These are phyloP conservation scores for Ceratocystis colombiana DNA, from an alignment of 2,329 filamentous ascomycete genomes.

Conservation along the genomic window DNA sequence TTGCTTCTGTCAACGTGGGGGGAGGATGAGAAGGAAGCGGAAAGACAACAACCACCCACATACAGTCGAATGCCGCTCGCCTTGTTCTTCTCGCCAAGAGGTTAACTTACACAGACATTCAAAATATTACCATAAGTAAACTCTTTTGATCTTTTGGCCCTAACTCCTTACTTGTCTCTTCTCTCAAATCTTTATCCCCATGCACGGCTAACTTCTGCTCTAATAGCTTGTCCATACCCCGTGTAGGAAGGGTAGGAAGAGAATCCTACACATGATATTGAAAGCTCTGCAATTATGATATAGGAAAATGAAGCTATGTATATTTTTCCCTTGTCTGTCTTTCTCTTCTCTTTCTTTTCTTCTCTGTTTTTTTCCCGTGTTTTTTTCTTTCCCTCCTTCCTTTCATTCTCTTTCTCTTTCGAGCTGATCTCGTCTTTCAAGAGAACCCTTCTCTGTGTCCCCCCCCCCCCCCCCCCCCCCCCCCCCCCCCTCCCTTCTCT, in stretches of 20 bases:
- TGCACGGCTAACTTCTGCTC: background rate
- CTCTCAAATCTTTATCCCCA: background rate
- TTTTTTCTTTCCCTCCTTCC: background rate
- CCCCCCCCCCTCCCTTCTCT: background rate
- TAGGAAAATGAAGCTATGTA: background rate
- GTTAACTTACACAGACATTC: too few relatives aligned
- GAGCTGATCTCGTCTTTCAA: background rate
- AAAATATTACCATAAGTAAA: too few relatives aligned
- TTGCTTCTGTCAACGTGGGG: too few relatives aligned
- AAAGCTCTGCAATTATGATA: conserved; percentile 14
- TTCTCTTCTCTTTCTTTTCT: conserved; percentile 1
- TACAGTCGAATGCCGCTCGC: too few relatives aligned
- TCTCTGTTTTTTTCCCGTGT: background rate
- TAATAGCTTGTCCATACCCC: background rate
- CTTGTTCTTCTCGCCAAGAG: too few relatives aligned
- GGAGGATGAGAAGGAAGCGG: too few relatives aligned
- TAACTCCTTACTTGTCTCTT: background rate
- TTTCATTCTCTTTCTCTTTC: background rate
- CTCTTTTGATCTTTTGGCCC: conserved; percentile 10
- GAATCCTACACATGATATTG: conserved; percentile 5
- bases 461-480: background rate
- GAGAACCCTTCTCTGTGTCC: background rate
- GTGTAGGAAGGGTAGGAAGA: background rate
- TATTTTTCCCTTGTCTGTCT: too few relatives aligned
- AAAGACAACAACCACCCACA: too few relatives aligned